Base-by-base conservation (phyloP, 345 rosid species). In the Trapa incisa region DNA sequence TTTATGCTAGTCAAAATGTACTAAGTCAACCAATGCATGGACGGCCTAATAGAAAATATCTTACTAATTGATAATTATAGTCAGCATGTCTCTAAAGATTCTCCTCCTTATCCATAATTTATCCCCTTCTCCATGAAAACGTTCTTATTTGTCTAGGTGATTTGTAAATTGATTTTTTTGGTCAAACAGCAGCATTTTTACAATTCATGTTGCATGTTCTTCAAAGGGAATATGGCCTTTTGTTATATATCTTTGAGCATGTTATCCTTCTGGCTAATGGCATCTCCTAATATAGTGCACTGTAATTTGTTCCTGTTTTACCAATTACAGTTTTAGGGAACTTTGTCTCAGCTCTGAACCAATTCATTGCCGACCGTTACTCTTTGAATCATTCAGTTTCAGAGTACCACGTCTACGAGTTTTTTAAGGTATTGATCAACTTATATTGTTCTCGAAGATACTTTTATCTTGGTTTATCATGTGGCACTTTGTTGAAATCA, bases 391-490 rank as follows among this genome's bases (percentile, higher is more conserved):
- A 84, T 76, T 85, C 92, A 0, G 91, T 94, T 36, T 86, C 97
- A 2, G 99, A 94, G 71, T 94, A 94, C 72, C 85, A 94, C 67
- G 99, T 89, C 38, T 94, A 94, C 35, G 99, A 94, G 79, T 94
- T 94, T 79, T 94, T 86, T 85, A 91, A 77, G 99, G 99, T 93
- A 86, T 32, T 16, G 12, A 58, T 22, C 61, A 57, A 57, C 9
- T 9, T 35, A 5, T 58, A 32, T 8, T 14, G 38, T 35, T 58
- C 38, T 58, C 32, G 63, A 58, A 58, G 3, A 58, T 8, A 14
- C 12, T 32, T 3, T 2, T 32, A 5, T 58, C 63, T 32, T 58
- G 35, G 15, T 32, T 38, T 58, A 9, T 16, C 4, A 13, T 58
- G 9, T 58, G 35, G 36, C 3, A 57, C 36, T 57, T 57, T 57